These are phyloP conservation scores for Papiliotrema fonsecae DNA, from an alignment of 1,284 basidiomycete genomes.

Conservation along the genomic window DNA sequence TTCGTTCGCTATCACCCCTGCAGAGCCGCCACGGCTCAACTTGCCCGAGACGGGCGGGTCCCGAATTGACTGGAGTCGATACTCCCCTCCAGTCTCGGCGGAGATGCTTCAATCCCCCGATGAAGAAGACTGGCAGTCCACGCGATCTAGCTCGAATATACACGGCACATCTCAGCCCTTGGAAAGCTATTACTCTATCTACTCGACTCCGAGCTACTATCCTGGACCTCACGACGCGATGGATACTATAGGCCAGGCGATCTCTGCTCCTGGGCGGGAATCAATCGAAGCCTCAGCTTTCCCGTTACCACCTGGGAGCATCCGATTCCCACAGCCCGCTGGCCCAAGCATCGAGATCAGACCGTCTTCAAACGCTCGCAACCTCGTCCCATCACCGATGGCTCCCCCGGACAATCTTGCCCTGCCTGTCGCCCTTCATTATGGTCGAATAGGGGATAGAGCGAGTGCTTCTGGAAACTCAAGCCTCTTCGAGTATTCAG, in stretches of 20 bases:
- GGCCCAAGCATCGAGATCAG: not conserved
- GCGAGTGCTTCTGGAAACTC: not conserved
- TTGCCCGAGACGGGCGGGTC: not conserved
- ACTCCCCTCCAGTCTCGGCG: not conserved
- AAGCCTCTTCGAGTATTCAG: conserved; percentile 1
- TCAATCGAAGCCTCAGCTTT: not conserved
- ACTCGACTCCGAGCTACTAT: not conserved
- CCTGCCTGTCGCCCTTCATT: not conserved
- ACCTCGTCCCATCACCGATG: not conserved
- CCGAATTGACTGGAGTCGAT: not conserved
- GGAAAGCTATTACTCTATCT: conserved; percentile 1
- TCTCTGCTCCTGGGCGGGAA: not conserved
- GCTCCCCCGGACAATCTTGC: not conserved
- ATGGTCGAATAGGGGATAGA: not conserved
- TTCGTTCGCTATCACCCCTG: no score
- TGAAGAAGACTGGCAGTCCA: no score
- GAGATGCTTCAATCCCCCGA: no score
- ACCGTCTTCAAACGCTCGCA: no score
- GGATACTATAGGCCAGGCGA: not conserved
- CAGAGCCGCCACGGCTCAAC: not conserved
- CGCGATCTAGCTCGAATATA: not conserved
- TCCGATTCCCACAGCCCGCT: not conserved
- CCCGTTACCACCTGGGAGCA: not conserved
- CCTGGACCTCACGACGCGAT: not conserved
- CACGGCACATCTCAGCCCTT: not conserved